phyloP scores from a whole-genome alignment of 129 eudicot genomes.

The Centella asiatica region DNA sequence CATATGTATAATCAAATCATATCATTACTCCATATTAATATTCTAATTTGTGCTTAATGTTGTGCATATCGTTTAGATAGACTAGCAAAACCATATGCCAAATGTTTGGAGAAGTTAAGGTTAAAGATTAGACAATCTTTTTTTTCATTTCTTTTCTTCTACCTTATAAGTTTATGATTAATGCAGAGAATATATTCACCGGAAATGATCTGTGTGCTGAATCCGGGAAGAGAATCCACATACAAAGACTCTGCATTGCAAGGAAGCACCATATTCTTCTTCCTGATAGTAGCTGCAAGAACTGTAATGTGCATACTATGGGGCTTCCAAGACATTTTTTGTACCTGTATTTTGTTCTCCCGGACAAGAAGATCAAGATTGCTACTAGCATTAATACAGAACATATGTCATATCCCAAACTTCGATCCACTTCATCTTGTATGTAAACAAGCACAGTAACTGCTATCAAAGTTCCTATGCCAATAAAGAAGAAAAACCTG shows the following conservation, averaged over 20 bases:
- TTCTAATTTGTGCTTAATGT: too few species aligned
- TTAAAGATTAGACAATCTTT: too few species aligned
- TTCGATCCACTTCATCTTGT: conserved; percentile 81
- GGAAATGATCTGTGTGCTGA: conserved; percentile 68
- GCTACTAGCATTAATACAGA: conserved; percentile 71
- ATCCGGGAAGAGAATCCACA: conserved; percentile 58
- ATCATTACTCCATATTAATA: too few species aligned
- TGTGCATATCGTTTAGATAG: too few species aligned
- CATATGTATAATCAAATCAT: too few species aligned
- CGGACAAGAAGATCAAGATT: conserved; percentile 46
- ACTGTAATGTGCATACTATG: conserved; percentile 73
- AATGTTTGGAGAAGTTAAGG: too few species aligned
- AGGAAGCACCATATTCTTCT: conserved; percentile 57
- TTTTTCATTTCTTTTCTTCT: background rate
- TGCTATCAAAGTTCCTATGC: conserved; percentile 71
- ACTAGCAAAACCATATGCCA: background rate
- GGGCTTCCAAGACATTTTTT: conserved; percentile 85
- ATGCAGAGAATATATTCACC: conserved; percentile 24
- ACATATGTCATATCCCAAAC: conserved; percentile 91
- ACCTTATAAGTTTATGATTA: background rate
- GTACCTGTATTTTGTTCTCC: conserved; percentile 62
- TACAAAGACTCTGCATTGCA: conserved; percentile 46
- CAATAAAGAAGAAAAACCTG: conserved; percentile 87
- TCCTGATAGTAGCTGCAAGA: conserved; percentile 52
- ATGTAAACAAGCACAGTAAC: conserved; percentile 86